phyloP scores from a whole-genome alignment of 352 stramenopile species.

The Peronosclerospora sorghi region DNA sequence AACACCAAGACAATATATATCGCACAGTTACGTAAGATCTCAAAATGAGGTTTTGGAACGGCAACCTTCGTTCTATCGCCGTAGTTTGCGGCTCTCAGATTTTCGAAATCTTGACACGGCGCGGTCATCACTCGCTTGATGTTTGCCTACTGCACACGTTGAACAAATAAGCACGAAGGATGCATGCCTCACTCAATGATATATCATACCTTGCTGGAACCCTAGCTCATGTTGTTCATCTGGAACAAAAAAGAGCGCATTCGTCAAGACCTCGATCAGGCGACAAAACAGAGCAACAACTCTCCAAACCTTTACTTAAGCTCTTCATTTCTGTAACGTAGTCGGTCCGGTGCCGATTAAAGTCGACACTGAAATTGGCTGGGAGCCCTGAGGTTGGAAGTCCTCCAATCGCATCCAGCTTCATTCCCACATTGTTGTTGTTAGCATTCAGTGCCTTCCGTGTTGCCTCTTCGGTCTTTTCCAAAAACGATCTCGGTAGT shows the following conservation, averaged over 20 bases:
- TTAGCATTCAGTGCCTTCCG: slow-evolving; percentile 28
- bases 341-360: slow-evolving; percentile 58
- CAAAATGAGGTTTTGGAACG: too few species aligned
- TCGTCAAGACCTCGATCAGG: slow-evolving; percentile 3
- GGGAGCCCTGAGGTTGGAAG: slow-evolving; percentile 46
- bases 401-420: slow-evolving; percentile 15
- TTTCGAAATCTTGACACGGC: slow-evolving; percentile 66
- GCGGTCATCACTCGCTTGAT: slow-evolving; percentile 50
- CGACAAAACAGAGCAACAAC: neutral
- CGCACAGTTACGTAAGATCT: too few species aligned
- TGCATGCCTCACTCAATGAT: neutral
- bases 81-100: slow-evolving; percentile 43
- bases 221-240: slow-evolving; percentile 61
- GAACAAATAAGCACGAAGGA: neutral
- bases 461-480: slow-evolving; percentile 43
- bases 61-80: slow-evolving; percentile 7
- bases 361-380: slow-evolving; percentile 68
- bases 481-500: slow-evolving; percentile 38
- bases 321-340: slow-evolving; percentile 62
- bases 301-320: slow-evolving; percentile 36
- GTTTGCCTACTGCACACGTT: slow-evolving; percentile 33
- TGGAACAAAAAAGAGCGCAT: slow-evolving; percentile 13
- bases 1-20: too few species aligned
- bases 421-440: neutral
- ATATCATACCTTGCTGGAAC: slow-evolving; percentile 36